Conservation (phyloP, 2,329 filamentous ascomycete genomes). For the Ophiostoma triangulosporum region DNA sequence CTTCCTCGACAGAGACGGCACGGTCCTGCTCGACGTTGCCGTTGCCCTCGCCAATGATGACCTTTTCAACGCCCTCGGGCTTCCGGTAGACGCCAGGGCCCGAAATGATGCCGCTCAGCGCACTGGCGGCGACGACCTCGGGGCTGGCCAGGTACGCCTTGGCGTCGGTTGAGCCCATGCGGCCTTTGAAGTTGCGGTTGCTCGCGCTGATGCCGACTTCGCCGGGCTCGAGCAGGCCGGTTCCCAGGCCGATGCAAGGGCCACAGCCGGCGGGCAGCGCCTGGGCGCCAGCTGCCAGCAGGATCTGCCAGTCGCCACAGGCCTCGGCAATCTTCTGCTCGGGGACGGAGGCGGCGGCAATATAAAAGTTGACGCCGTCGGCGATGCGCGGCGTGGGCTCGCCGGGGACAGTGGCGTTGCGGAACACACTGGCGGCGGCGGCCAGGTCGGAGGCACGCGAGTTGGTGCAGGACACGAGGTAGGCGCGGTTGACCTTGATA, state of each 20-base stretch:
- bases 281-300: slow-evolving; percentile 68
- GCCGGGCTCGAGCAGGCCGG: slow-evolving; percentile 67
- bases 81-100: slow-evolving; percentile 65
- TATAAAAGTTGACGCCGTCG: slow-evolving; percentile 69
- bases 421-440: slow-evolving; percentile 74
- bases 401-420: slow-evolving; percentile 55
- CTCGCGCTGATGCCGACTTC: slow-evolving; percentile 74
- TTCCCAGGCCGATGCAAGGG: slow-evolving; percentile 65
- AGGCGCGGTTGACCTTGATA: slow-evolving; percentile 72
- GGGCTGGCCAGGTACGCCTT: slow-evolving; percentile 80
- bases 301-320: slow-evolving; percentile 69
- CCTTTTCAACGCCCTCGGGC: slow-evolving; percentile 25
- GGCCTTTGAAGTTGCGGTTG: slow-evolving; percentile 85
- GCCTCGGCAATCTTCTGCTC: slow-evolving; percentile 71
- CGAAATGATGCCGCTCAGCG: slow-evolving; percentile 55
- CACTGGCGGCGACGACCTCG: slow-evolving; percentile 84
- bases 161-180: slow-evolving; percentile 70
- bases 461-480: slow-evolving; percentile 86
- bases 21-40: slow-evolving; percentile 13
- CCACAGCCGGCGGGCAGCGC: slow-evolving; percentile 62
- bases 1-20: slow-evolving; percentile 40
- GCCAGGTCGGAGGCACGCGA: slow-evolving; percentile 67
- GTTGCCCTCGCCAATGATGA: slow-evolving; percentile 20
- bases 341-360: slow-evolving; percentile 67
- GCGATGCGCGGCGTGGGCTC: slow-evolving; percentile 60